A percentile compares a stretch with the other conserved stretches of the same genome.
Conservation (phyloP, 2,329 filamentous ascomycete species). For the Colletotrichum camelliae region DNA sequence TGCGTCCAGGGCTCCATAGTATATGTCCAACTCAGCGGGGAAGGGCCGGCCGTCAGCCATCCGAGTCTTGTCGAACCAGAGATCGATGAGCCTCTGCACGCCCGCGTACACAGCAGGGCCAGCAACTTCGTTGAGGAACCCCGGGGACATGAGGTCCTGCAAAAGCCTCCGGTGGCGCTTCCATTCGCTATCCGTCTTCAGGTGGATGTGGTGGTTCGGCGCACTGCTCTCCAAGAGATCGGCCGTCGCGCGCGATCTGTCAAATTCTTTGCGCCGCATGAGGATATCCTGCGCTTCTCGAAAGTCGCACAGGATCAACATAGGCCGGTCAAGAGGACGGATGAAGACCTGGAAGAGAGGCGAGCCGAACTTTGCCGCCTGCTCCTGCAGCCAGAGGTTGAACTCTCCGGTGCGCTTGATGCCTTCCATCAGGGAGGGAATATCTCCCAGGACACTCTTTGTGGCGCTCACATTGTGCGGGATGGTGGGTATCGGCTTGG, state of each 20-base stretch:
- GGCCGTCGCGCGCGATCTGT: conserved; percentile 31
- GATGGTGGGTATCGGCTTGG: conserved; percentile 49
- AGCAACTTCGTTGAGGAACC: conserved; percentile 35
- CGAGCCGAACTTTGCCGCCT: conserved; percentile 34
- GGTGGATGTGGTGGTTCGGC: conserved; percentile 36
- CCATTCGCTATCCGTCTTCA: conserved; percentile 34
- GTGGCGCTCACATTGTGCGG: conserved; percentile 46
- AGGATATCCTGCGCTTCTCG: conserved; percentile 44
- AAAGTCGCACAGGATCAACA: conserved; percentile 46
- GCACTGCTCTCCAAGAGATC: conserved; percentile 35
- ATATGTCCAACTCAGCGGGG: conserved; percentile 31
- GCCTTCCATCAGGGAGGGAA: conserved; percentile 43
- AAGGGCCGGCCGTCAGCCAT: conserved; percentile 37
- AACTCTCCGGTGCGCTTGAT: conserved; percentile 28
- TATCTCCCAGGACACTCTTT: conserved; percentile 44
- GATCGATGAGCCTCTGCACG: conserved; percentile 31
- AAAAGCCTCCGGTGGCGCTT: conserved; percentile 38
- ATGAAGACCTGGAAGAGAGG: conserved; percentile 55
- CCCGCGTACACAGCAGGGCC: conserved; percentile 38
- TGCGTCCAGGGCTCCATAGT: conserved; percentile 33
- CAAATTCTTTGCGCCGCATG: conserved; percentile 49
- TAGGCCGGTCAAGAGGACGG: conserved; percentile 45
- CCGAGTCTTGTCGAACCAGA: conserved; percentile 38
- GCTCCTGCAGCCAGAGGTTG: conserved; percentile 5
- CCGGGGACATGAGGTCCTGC: conserved; percentile 41